Percentiles rank a stretch among this genome's conserved stretches.
These are phyloP conservation scores for Guyanaporus albipodus DNA, from an alignment of 768 basidiomycete genomes.

Conservation along the genomic window DNA sequence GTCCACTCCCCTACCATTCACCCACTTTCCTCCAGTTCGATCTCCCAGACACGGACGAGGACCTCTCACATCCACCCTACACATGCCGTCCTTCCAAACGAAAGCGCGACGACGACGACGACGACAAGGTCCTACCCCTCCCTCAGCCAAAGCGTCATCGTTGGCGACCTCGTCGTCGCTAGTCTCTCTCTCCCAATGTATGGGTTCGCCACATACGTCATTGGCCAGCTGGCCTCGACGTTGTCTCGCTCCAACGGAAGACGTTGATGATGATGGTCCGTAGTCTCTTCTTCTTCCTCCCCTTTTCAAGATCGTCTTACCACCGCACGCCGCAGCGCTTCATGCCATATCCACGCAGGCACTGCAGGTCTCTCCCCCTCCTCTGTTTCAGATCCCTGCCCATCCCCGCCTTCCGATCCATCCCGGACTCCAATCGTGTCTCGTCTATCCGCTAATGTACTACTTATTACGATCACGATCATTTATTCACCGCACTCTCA, in stretches of 20 bases:
- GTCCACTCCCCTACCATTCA: constrained; percentile 65
- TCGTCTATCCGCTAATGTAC: constrained; percentile 36
- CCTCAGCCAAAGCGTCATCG: constrained; percentile 26
- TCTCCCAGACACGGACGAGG: constrained; percentile 63
- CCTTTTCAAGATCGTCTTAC: constrained; percentile 7
- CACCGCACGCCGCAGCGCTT: constrained; percentile 41
- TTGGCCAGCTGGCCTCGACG: no score
- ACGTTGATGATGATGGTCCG: no score
- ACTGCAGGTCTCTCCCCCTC: constrained; percentile 40
- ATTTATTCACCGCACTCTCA: constrained; percentile 20
- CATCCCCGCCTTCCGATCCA: constrained; percentile 64
- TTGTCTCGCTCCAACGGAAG: no score
- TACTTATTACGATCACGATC: constrained; percentile 26
- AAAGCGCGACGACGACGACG: constrained; percentile 37
- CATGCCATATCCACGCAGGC: constrained; percentile 59
- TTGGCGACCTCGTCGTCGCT: constrained; percentile 11
- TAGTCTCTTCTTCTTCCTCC: background rate
- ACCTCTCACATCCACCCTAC: constrained; percentile 68
- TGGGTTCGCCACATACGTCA: no score
- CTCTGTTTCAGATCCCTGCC: constrained; percentile 55
- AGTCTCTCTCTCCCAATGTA: constrained; percentile 3
- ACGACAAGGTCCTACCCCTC: constrained; percentile 17
- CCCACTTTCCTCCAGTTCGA: constrained; percentile 68
- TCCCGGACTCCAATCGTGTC: constrained; percentile 59
- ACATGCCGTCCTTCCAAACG: constrained; percentile 52